Evolutionary conservation across 257 asterid genomes (phyloP).

Genomic region (Solanum etuberosum): DNA sequence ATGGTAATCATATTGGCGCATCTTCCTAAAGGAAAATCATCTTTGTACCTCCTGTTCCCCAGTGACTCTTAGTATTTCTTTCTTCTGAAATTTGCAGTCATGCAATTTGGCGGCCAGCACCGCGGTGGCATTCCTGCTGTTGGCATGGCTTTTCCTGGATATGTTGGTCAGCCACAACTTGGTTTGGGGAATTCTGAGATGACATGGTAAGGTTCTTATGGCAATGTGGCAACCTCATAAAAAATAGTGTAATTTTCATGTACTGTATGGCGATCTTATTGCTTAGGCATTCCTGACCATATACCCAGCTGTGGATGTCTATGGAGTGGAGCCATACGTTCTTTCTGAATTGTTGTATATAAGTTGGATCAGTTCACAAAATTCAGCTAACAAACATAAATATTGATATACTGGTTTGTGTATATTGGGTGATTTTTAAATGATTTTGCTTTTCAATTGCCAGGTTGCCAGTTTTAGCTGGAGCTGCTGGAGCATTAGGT

Average conservation of each 20-base stretch:
- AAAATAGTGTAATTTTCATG: neutral
- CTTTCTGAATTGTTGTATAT: neutral
- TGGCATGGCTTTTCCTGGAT: constrained; percentile 99
- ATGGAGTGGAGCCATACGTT: neutral
- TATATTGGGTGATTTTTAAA: neutral
- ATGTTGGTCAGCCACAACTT: constrained; percentile 72
- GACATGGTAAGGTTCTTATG: constrained; percentile 65
- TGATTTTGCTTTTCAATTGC: neutral
- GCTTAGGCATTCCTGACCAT: neutral
- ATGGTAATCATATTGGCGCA: neutral
- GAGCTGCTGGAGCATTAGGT: constrained; percentile 88
- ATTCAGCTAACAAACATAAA: neutral
- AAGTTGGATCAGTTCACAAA: neutral
- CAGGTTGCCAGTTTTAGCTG: constrained; percentile 96
- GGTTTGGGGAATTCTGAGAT: constrained; percentile 93
- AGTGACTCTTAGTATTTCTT: neutral
- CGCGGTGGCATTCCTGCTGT: constrained; percentile 98
- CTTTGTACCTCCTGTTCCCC: neutral
- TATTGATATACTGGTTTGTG: neutral
- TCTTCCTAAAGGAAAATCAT: neutral
- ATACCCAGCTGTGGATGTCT: neutral
- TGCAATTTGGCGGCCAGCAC: constrained; percentile 91
- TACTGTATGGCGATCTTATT: neutral
- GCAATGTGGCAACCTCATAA: neutral
- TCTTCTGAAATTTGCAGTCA: constrained; percentile 35